A percentile compares a stretch with the other conserved stretches of the same genome.
These are phyloP conservation scores for Vicia faba DNA, from an alignment of 306 rosid genomes.

Conservation along the genomic window DNA sequence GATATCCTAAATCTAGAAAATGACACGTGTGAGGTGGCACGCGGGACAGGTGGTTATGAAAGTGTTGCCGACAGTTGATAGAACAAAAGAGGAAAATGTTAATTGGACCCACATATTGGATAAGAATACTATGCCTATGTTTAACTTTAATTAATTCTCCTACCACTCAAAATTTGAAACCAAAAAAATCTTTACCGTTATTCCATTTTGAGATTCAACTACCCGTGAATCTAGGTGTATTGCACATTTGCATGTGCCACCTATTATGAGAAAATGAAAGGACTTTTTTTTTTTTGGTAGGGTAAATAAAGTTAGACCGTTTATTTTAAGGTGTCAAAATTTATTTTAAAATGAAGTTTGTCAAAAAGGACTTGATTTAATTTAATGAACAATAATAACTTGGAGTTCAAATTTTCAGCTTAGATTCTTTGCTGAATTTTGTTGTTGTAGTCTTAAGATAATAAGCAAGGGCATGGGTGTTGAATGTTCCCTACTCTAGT, in stretches of 20 bases:
- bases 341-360: not conserved
- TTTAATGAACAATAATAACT: not conserved
- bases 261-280: conserved; percentile 16
- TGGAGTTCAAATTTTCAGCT: not conserved
- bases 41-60: too few relatives aligned
- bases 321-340: too few relatives aligned
- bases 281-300: not conserved
- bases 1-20: too few relatives aligned
- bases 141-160: too few relatives aligned
- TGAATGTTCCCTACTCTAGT: not conserved
- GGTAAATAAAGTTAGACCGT: not conserved
- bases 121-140: too few relatives aligned
- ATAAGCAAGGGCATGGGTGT: not conserved
- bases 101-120: too few relatives aligned
- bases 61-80: too few relatives aligned
- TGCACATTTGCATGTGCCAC: conserved; percentile 24
- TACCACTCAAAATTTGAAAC: too few relatives aligned
- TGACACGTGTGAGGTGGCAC: too few relatives aligned
- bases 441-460: not conserved
- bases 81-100: too few relatives aligned
- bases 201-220: too few relatives aligned
- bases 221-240: not conserved
- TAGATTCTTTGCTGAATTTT: not conserved
- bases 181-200: too few relatives aligned
- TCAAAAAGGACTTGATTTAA: not conserved